Base-by-base conservation (phyloP, 805 yeast genomes). In the Lipomyces starkeyi region DNA sequence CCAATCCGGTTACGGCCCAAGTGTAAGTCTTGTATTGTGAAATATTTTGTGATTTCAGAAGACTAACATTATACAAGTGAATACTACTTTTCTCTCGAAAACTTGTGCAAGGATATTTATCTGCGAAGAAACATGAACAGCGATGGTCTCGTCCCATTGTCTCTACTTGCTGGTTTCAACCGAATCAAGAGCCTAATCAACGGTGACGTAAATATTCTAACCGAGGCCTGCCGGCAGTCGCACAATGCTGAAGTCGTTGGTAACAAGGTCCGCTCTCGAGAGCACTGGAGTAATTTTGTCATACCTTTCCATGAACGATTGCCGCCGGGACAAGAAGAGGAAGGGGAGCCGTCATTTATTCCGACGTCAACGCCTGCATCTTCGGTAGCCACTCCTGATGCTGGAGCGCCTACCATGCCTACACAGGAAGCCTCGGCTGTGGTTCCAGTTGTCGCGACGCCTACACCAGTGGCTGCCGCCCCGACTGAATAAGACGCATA, bases 11-110 rank as follows among this genome's bases (percentile, higher is more conserved):
- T 8, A 61, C 64, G 14, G 25, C 61, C 32, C 72, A 69, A 52
- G 65, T 69, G 69, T 66, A 66, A 47, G 69, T 59, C 25, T 8
- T 35, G 22, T 14, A 40, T 17, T 22, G n/a, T 43, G 34, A 17
- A 32, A 20, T 35, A 1, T 53, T 32, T 6, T 22, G 22, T 9
- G 34, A 32, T 25, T 27, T n/a, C 11, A 40, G 37, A 9, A 40
- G 54, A 43, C 40, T 43, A 47, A 27, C 54, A 13, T 5, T 27
- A n/a, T 13, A 6, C 40, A n/a, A 66, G 70, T 62, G 95, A 91
- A 77, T 95, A 95, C 82, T 95, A 95, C 79, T 91, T 95, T 81
- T 89, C 96, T 37, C 83, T 88, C 61, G 97, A 92, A 74, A 95
- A 95, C 79, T 83, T 95, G 79, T 83, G 89, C 74, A 91, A 92